Evolutionary conservation across 2,329 filamentous ascomycete species (phyloP).

Genomic region (Rutstroemia sp.): DNA sequence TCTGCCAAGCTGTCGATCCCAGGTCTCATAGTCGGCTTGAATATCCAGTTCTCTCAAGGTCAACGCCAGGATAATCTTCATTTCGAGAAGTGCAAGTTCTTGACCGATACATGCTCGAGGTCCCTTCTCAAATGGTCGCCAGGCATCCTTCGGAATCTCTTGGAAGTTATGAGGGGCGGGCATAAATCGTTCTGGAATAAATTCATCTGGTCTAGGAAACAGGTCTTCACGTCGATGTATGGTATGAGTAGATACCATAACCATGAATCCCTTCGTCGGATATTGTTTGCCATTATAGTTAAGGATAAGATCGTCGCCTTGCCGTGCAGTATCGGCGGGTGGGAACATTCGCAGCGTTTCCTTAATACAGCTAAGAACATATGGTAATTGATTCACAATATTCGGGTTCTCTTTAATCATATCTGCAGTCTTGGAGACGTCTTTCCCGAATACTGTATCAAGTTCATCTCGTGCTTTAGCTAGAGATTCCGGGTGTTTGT

Average conservation of each 20-base stretch:
- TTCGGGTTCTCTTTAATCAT: conserved; percentile 13
- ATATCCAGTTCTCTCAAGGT: conserved; percentile 9
- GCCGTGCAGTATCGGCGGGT: conserved; percentile 14
- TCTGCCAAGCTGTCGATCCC: conserved; percentile 13
- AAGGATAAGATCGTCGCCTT: conserved; percentile 9
- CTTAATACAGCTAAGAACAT: conserved; percentile 20
- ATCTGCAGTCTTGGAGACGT: conserved; percentile 7
- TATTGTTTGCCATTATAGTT: conserved; percentile 4
- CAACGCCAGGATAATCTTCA: conserved; percentile 40
- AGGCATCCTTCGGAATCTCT: conserved; percentile 35
- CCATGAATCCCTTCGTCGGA: conserved; percentile 10
- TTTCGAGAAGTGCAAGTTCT: conserved; percentile 43
- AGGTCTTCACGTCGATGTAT: conserved; percentile 28
- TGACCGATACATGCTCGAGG: conserved; percentile 50
- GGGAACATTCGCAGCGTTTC: conserved; percentile 20
- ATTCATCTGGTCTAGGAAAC: conserved; percentile 38
- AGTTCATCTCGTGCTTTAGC: conserved; percentile 17
- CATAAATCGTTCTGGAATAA: conserved; percentile 42
- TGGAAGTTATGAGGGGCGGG: conserved; percentile 25
- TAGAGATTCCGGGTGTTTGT: conserved; percentile 16
- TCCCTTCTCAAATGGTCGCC: conserved; percentile 48
- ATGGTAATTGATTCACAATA: conserved; percentile 17
- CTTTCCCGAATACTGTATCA: conserved; percentile 19
- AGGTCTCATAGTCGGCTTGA: conserved; percentile 12
- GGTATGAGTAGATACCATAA: conserved; percentile 13